Evolutionary conservation across 2,329 filamentous ascomycete genomes (phyloP), one percentile per base, ranked within the genome.

Genomic region (Botryosphaeria dothidea): DNA sequence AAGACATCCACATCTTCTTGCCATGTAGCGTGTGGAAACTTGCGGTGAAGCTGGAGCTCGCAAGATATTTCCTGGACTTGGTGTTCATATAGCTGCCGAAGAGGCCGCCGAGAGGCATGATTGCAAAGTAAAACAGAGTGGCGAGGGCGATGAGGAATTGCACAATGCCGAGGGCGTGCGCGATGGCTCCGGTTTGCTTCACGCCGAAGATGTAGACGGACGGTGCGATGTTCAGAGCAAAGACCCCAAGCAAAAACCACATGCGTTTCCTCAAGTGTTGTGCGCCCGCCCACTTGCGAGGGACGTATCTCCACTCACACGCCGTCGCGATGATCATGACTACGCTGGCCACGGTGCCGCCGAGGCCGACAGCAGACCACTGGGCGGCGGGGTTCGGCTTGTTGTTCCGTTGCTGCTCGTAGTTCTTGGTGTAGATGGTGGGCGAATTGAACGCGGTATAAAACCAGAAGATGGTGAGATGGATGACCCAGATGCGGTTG

Each of bases 401-500:
- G 65, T 96, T 90, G 79, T 98, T 92, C 34, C 87, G 77, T 74
- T 96, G 88, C 75, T 98, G 95, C 75, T 95, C 83, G 77, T 98
- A 99, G 63, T 86, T 77, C 54, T 86, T 83, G 19, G 92, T 92
- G 70, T 97, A 89, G 1, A 99, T 83, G 21, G 92, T 92, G 0
- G 93, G 92, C 4, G 92, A 90, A 82, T 98, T 97, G 84, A 89
- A 91, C 0, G 93, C 84, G 2, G 93, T 97, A 83, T 94, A 99
- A 80, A 97, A 98, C 95, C 95, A 51, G 85, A 95, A 99, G 78
- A 92, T 86, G 52, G 90, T 90, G 71, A 99, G 77, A 75, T 99
- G 95, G 68, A 99, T 97, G 73, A 99, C 88, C 95, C 95, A 99
- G 74, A 99, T 97, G 79, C 95, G 94, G 83, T 98, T 98, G 87